Base-by-base conservation (phyloP, 2,329 filamentous ascomycete species). In the Penicillium decumbens region DNA sequence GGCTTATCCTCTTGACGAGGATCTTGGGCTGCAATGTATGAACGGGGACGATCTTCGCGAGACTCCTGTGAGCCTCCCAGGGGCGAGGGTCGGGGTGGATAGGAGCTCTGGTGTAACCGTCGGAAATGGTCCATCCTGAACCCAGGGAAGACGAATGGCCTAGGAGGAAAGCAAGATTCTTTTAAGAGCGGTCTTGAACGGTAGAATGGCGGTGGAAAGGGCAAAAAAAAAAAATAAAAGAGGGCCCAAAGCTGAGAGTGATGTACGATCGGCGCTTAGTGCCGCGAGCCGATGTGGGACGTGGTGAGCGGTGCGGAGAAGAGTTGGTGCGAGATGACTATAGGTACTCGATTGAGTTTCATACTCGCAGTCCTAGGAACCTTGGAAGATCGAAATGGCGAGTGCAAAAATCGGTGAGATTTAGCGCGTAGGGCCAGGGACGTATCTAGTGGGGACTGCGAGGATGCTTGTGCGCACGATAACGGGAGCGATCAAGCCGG, bases 41-140 rank as follows among this genome's bases (percentile, higher is more conserved):
- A 52, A 45, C 55, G 63, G 32, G 61, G 53, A 13, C 60, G 61
- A 47, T 66, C 57, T 20, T 57, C 53, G 45, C 61, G 63, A 53
- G 64, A 52, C 46, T 67, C 64, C 47, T 62, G 64, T n/a, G 65
- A 56, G 35, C 52, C 51, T 33, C 63, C 61, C 39, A 68, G 60
- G 29, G 65, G 60, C 15, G 65, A 65, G 12, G 65, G 63, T 43
- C 67, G 67, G 13, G 64, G 58, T 43, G 66, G 66, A 53, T 65
- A 65, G 18, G 58, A 61, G 15, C 46, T 55, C 29, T 61, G 62
- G 35, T 63, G 56, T 30, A 60, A 52, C 6, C 63, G 63, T 29
- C 58, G 63, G 25, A 55, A 61, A 42, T 57, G 59, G 35, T 67
- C 63, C 64, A 66, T 66, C 18, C 39, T 58, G 43, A 39, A 12